Conservation (phyloP, 2,329 filamentous ascomycete genomes). For the Metarhizium guizhouense region DNA sequence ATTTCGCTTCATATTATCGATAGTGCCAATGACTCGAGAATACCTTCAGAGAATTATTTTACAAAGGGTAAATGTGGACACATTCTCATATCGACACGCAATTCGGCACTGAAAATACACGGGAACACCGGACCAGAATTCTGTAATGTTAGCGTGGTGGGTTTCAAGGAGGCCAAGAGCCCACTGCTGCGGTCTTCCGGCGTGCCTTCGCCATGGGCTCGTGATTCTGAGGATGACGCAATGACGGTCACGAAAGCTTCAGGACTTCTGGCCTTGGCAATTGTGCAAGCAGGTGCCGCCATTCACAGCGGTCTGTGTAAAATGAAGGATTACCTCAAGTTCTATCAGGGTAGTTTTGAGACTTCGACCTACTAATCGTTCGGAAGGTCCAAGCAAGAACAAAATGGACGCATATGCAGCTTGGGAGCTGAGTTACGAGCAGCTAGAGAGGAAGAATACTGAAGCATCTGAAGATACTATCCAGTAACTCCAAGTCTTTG, state of each 20-base stretch:
- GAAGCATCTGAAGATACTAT: slow-evolving; percentile 3
- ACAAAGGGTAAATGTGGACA: slow-evolving; percentile 2
- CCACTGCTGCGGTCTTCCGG: slow-evolving; percentile 4
- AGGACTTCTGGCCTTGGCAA: slow-evolving; percentile 6
- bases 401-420: slow-evolving; percentile 1
- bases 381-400: background rate
- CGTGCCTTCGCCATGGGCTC: slow-evolving; percentile 4
- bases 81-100: slow-evolving; percentile 8
- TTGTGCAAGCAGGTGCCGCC: slow-evolving; percentile 8
- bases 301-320: slow-evolving; percentile 6
- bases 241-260: slow-evolving; percentile 2
- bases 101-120: slow-evolving; percentile 2
- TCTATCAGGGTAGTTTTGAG: slow-evolving; percentile 1
- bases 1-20: slow-evolving; percentile 29
- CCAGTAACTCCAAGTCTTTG: slow-evolving; percentile 4
- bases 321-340: slow-evolving; percentile 4
- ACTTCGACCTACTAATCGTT: background rate
- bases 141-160: slow-evolving; percentile 4
- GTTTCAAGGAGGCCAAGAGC: slow-evolving; percentile 3
- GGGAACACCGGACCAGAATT: slow-evolving; percentile 3
- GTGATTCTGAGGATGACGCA: background rate
- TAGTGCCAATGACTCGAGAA: slow-evolving; percentile 25
- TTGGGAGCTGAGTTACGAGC: slow-evolving; percentile 6
- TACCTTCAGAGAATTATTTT: slow-evolving; percentile 3
- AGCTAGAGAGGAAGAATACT: slow-evolving; percentile 2